A percentile compares a stretch with the other conserved stretches of the same genome.
Evolutionary conservation across 1,139 yeast genomes (phyloP).

Genomic region (Meyerozyma sp.): DNA sequence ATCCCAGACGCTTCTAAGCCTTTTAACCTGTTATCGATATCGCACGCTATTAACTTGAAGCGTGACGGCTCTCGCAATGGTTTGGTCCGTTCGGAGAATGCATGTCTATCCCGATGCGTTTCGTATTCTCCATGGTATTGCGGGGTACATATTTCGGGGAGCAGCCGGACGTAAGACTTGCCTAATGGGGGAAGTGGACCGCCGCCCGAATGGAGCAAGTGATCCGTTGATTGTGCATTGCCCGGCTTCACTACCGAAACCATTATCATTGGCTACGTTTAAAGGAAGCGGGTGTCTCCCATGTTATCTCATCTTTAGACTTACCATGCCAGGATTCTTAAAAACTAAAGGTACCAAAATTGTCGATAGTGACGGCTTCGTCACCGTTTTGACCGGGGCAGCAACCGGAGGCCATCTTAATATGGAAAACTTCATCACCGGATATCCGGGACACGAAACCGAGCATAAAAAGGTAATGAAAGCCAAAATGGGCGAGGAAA

Average conservation of each 20-base stretch:
- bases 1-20: too few relatives aligned
- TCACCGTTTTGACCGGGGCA: slow-evolving; percentile 32
- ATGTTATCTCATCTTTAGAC: background rate
- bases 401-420: slow-evolving; percentile 45
- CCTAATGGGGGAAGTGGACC: background rate
- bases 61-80: too few relatives aligned
- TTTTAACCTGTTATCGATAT: too few relatives aligned
- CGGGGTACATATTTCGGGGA: background rate
- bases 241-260: background rate
- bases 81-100: too few relatives aligned
- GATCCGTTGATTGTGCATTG: background rate
- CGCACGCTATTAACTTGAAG: too few relatives aligned
- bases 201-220: background rate
- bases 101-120: too few relatives aligned
- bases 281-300: background rate
- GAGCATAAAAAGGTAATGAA: slow-evolving; percentile 35
- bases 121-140: background rate
- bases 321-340: slow-evolving; percentile 10
- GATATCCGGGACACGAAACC: slow-evolving; percentile 45
- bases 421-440: slow-evolving; percentile 49
- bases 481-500: slow-evolving; percentile 34
- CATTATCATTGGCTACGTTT: background rate
- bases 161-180: background rate
- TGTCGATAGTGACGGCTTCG: slow-evolving; percentile 27
- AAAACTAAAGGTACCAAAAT: slow-evolving; percentile 33